These are phyloP conservation scores for Misopates orontium DNA, from an alignment of 257 asterid genomes.

Conservation along the genomic window DNA sequence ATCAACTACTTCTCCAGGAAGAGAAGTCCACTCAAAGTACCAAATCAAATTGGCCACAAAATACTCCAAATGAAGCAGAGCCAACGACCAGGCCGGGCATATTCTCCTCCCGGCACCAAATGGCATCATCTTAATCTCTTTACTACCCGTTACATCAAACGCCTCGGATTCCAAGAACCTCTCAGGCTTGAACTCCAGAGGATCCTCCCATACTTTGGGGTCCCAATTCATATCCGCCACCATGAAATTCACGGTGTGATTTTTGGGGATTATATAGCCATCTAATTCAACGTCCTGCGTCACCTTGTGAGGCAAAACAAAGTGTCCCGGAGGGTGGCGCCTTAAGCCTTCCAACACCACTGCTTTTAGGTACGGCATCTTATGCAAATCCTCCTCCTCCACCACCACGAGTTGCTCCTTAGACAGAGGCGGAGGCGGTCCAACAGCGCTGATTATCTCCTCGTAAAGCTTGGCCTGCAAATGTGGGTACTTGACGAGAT, in stretches of 20 bases:
- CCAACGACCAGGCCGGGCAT: constrained; percentile 54
- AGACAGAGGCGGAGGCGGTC: constrained; percentile 16
- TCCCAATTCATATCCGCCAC: constrained; percentile 66
- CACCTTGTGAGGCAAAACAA: constrained; percentile 65
- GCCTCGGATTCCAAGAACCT: constrained; percentile 36
- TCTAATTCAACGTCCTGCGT: constrained; percentile 46
- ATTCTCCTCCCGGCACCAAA: constrained; percentile 70
- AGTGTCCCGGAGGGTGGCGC: constrained; percentile 75
- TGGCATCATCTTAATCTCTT: constrained; percentile 78
- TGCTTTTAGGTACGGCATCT: constrained; percentile 57
- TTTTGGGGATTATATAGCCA: constrained; percentile 43
- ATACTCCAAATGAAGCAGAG: constrained; percentile 65
- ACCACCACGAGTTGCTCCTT: constrained; percentile 14
- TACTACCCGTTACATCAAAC: constrained; percentile 44
- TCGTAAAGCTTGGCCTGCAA: constrained; percentile 48
- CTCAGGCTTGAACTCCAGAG: constrained; percentile 42
- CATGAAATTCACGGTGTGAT: constrained; percentile 56
- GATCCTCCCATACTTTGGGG: constrained; percentile 46
- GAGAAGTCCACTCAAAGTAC: constrained; percentile 45
- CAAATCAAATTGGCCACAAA: constrained; percentile 65
- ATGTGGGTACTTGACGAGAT: constrained; percentile 54
- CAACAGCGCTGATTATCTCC: constrained; percentile 39
- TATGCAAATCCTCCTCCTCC: constrained; percentile 58
- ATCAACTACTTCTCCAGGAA: constrained; percentile 45
- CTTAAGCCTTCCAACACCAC: constrained; percentile 61